Percentiles rank a stretch among this genome's conserved stretches.
Evolutionary conservation across 352 stramenopile species (phyloP).

Genomic region (Phytophthora palmivora): DNA sequence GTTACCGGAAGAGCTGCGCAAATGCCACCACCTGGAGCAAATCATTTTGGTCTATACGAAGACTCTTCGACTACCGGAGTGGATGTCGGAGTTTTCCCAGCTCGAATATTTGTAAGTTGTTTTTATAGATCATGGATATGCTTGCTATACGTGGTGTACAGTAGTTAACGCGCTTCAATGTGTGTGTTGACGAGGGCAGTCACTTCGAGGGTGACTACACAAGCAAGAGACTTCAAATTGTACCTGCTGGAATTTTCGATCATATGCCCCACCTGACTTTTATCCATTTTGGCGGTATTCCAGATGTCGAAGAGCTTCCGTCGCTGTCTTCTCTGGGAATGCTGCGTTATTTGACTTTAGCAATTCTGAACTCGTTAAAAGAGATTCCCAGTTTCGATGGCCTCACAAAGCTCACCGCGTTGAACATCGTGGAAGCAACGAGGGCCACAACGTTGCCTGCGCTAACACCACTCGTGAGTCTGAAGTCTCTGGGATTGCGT

Average conservation of each 20-base stretch:
- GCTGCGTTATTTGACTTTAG: constrained; percentile 51
- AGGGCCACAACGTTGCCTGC: constrained; percentile 34
- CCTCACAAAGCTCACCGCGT: constrained; percentile 17
- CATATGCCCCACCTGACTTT: constrained; percentile 48
- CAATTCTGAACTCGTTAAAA: constrained; percentile 21
- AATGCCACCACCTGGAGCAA: constrained; percentile 42
- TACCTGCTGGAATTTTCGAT: constrained; percentile 42
- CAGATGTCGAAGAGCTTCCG: constrained; percentile 37
- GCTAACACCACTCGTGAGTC: constrained; percentile 14
- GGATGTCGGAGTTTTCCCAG: constrained; percentile 33
- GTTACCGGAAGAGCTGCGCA: constrained; percentile 40
- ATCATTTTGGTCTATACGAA: constrained; percentile 49
- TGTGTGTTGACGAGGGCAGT: constrained; percentile 8
- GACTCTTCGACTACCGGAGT: constrained; percentile 29
- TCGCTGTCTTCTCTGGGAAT: constrained; percentile 41
- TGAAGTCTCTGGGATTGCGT: constrained; percentile 31
- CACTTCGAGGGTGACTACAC: constrained; percentile 50
- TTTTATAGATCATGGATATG: neutral
- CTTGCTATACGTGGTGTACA: too few species aligned
- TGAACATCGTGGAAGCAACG: constrained; percentile 38
- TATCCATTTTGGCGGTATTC: constrained; percentile 48
- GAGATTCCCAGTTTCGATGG: constrained; percentile 42
- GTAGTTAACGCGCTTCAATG: neutral
- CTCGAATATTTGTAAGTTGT: constrained; percentile 47
- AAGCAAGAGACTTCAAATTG: constrained; percentile 28